Percentiles rank a stretch among this genome's conserved stretches.
Evolutionary conservation across 2,329 filamentous ascomycete genomes (phyloP).

Genomic region (Xylaria sp.): DNA sequence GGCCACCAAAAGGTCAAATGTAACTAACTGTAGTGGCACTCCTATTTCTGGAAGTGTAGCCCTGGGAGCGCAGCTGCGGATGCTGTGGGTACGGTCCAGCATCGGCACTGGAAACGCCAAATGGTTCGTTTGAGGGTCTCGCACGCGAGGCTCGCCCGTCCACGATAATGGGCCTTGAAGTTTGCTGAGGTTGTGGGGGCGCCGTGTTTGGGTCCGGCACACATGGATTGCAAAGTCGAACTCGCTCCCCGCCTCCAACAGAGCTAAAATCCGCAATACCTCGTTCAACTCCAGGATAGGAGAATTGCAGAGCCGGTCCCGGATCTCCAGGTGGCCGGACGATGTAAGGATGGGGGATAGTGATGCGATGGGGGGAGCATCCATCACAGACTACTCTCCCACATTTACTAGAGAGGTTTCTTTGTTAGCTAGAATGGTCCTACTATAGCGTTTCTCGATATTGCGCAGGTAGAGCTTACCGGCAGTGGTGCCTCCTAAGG

Average conservation of each 20-base stretch:
- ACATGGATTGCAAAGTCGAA: slow-evolving; percentile 70
- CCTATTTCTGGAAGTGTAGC: slow-evolving; percentile 50
- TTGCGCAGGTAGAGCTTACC: slow-evolving; percentile 59
- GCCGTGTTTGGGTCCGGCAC: slow-evolving; percentile 70
- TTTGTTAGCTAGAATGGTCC: slow-evolving; percentile 13
- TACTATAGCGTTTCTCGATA: neutral
- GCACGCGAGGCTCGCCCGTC: slow-evolving; percentile 51
- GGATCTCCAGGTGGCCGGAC: slow-evolving; percentile 74
- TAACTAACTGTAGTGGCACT: slow-evolving; percentile 63
- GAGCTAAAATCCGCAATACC: slow-evolving; percentile 57
- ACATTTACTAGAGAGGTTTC: slow-evolving; percentile 72
- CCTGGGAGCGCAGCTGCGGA: slow-evolving; percentile 43
- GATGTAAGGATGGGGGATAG: slow-evolving; percentile 92
- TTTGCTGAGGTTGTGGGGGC: slow-evolving; percentile 59
- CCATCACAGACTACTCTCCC: slow-evolving; percentile 88
- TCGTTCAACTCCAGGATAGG: slow-evolving; percentile 54
- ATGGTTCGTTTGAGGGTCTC: slow-evolving; percentile 57
- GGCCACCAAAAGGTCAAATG: neutral
- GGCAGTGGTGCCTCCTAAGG: slow-evolving; percentile 91
- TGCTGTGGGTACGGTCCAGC: slow-evolving; percentile 45
- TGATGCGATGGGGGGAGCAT: slow-evolving; percentile 94
- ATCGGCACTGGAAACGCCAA: slow-evolving; percentile 14
- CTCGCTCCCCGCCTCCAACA: slow-evolving; percentile 65
- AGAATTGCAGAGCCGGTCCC: slow-evolving; percentile 46
- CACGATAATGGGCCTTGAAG: slow-evolving; percentile 38